phyloP scores from a whole-genome alignment of 2,329 filamentous ascomycete genomes.

The Coleophoma cylindrospora region DNA sequence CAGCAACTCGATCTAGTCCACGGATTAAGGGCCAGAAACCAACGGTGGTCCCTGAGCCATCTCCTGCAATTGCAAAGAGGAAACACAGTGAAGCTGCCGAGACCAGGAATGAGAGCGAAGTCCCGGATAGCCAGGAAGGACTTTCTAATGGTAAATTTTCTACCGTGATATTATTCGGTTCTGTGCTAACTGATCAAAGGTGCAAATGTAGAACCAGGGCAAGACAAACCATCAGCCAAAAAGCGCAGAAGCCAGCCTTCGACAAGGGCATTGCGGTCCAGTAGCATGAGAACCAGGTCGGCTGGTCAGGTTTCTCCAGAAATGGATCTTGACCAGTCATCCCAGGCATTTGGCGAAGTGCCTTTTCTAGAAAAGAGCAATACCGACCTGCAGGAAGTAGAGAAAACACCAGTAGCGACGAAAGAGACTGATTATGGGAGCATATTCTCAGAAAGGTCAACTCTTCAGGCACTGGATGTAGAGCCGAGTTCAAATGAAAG shows the following conservation, averaged over 20 bases:
- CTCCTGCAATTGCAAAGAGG: conserved; percentile 4
- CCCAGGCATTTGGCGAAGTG: background rate
- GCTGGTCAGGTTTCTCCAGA: too few species aligned
- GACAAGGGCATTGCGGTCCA: too few species aligned
- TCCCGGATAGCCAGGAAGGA: conserved; percentile 17
- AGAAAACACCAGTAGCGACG: background rate
- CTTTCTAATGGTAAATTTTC: conserved; percentile 6
- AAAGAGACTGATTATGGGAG: background rate
- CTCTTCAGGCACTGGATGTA: background rate
- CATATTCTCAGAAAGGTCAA: background rate
- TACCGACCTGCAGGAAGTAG: background rate
- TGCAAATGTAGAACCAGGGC: conserved; percentile 1
- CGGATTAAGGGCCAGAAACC: background rate
- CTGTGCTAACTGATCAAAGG: background rate
- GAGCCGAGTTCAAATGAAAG: background rate
- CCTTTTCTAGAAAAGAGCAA: background rate
- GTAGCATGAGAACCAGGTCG: too few species aligned
- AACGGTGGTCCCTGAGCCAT: background rate
- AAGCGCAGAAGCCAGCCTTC: background rate
- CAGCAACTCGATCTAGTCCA: background rate
- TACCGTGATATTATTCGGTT: background rate
- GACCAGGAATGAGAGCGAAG: conserved; percentile 7
- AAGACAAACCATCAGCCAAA: background rate
- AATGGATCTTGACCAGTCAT: background rate
- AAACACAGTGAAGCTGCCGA: conserved; percentile 9